These are phyloP conservation scores for Phalaenopsis hybrid DNA, from an alignment of 116 monocot genomes.

Conservation along the genomic window DNA sequence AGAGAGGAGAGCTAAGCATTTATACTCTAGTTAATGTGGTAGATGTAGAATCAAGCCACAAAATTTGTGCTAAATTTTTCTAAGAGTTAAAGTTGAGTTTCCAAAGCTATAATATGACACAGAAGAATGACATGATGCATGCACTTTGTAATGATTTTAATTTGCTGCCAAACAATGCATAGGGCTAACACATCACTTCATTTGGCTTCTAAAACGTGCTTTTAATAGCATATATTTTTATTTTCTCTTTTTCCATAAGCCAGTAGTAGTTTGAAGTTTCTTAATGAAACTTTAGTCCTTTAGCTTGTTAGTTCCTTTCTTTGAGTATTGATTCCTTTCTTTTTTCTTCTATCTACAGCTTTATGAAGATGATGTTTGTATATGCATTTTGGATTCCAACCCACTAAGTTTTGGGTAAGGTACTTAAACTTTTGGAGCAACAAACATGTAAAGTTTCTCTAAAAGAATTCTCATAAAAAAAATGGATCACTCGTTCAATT, in stretches of 20 bases:
- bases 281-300: neutral
- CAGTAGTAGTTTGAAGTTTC: neutral
- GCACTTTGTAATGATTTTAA: neutral
- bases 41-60: no score
- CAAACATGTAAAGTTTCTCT: neutral
- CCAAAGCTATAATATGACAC: no score
- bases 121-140: neutral
- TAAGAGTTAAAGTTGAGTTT: no score
- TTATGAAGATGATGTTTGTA: conserved; percentile 88
- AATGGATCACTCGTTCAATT: neutral
- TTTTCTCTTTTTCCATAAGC: neutral
- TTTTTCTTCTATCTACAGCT: conserved; percentile 42
- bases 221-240: neutral
- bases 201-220: neutral
- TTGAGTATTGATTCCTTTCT: conserved; percentile 9
- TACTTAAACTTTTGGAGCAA: conserved; percentile 15
- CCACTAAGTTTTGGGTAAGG: conserved; percentile 75
- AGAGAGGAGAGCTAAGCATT: no score
- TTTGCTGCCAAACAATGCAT: neutral
- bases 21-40: no score
- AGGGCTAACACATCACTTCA: neutral
- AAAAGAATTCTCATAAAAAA: neutral
- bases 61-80: no score
- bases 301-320: neutral
- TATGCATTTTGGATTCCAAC: conserved; percentile 92